A percentile compares a stretch with the other conserved stretches of the same genome.
Conservation (phyloP, 2,329 filamentous ascomycete species). For the Zasmidium citrigriseum region DNA sequence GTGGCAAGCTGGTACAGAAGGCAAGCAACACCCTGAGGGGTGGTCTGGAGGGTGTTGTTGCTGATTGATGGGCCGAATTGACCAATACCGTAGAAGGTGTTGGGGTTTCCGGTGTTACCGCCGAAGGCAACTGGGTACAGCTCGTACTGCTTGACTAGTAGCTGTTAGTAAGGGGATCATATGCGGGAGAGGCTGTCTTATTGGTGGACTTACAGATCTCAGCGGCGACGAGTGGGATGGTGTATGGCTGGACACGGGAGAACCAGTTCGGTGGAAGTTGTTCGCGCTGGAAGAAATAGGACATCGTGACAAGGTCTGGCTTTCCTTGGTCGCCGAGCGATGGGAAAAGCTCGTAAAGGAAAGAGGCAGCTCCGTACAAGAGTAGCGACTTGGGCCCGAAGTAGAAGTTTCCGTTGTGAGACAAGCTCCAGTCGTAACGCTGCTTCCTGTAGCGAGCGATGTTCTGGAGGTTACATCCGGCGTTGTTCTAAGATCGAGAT, state of each 20-base stretch:
- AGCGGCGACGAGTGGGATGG: conserved; percentile 36
- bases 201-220: too few species aligned
- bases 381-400: conserved; percentile 44
- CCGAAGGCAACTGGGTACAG: conserved; percentile 40
- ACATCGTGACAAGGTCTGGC: conserved; percentile 16
- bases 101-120: conserved; percentile 22
- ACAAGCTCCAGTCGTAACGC: conserved; percentile 42
- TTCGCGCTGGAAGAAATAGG: conserved; percentile 45
- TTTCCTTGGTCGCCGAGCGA: conserved; percentile 19
- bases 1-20: conserved; percentile 45
- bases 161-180: too few species aligned
- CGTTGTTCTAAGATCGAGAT: too few species aligned
- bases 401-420: conserved; percentile 45
- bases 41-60: conserved; percentile 38
- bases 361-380: conserved; percentile 45
- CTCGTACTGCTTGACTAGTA: conserved; percentile 42
- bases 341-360: conserved; percentile 48
- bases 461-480: conserved; percentile 38
- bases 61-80: conserved; percentile 37
- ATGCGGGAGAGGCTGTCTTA: too few species aligned
- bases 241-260: conserved; percentile 37
- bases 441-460: conserved; percentile 42
- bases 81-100: conserved; percentile 37
- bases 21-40: conserved; percentile 36
- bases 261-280: conserved; percentile 40